phyloP scores from a whole-genome alignment of 2,329 filamentous ascomycete species.

The Rhynchosporium agropyri region DNA sequence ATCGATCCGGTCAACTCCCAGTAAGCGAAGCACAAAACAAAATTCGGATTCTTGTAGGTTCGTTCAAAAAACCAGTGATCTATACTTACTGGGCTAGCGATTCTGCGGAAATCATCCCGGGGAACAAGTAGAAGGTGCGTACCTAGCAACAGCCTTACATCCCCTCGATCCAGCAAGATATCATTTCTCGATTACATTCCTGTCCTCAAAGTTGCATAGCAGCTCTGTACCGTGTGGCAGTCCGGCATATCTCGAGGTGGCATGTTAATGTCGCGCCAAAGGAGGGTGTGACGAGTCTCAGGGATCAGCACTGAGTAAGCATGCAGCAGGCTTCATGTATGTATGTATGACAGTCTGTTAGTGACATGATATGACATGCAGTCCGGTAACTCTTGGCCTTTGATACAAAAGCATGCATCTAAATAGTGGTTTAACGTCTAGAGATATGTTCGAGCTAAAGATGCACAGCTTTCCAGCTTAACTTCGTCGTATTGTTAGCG shows the following conservation, averaged over 20 bases:
- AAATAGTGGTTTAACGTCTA: neutral
- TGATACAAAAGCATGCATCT: neutral
- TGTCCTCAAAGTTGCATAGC: neutral
- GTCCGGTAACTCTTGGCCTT: neutral
- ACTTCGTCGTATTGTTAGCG: too few species aligned
- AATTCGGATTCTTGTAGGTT: neutral
- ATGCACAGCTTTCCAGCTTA: too few species aligned
- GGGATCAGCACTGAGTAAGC: neutral
- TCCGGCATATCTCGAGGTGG: neutral
- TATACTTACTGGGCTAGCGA: too few species aligned
- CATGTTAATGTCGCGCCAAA: neutral
- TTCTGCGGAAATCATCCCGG: too few species aligned
- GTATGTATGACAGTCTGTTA: constrained; percentile 12
- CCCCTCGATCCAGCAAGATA: neutral
- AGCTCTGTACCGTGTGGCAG: neutral
- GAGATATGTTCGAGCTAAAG: neutral
- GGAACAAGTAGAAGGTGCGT: too few species aligned
- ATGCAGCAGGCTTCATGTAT: neutral
- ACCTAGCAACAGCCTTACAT: neutral
- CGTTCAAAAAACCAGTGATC: too few species aligned
- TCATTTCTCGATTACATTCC: neutral
- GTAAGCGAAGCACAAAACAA: too few species aligned
- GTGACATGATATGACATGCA: neutral
- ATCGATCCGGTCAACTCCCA: neutral
- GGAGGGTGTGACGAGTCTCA: constrained; percentile 5